A percentile compares a stretch with the other conserved stretches of the same genome.
These are phyloP conservation scores for Phaffia rhodozyma DNA, from an alignment of 1,284 basidiomycete species.

Conservation along the genomic window DNA sequence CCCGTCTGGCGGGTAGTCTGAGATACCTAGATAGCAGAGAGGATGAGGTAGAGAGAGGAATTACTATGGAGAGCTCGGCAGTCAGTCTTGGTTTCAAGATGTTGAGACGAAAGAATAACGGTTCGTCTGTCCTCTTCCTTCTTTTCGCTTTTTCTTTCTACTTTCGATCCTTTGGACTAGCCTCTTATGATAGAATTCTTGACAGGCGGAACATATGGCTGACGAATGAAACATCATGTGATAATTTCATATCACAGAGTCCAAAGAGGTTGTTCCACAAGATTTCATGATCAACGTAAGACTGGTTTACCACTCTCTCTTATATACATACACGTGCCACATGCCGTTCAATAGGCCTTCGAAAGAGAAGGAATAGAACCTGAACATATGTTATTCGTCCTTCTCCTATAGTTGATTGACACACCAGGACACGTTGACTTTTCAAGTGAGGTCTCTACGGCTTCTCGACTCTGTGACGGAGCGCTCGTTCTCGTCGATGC, in stretches of 20 bases:
- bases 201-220: background rate
- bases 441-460: slow-evolving; percentile 89
- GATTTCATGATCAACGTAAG: slow-evolving; percentile 20
- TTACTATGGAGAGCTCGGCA: slow-evolving; percentile 97
- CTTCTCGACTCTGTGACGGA: slow-evolving; percentile 86
- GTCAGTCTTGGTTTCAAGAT: slow-evolving; percentile 56
- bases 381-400: background rate
- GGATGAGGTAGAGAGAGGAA: slow-evolving; percentile 94
- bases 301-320: background rate
- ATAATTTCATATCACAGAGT: background rate
- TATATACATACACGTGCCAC: no score
- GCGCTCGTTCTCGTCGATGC: slow-evolving; percentile 95
- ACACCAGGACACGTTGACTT: slow-evolving; percentile 99
- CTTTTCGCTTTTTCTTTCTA: no score
- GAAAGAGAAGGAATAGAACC: background rate
- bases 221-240: no score
- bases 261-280: slow-evolving; percentile 12
- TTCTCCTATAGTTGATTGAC: slow-evolving; percentile 84
- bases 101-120: slow-evolving; percentile 44
- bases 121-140: slow-evolving; percentile 29
- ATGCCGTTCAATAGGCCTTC: no score
- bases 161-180: no score
- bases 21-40: slow-evolving; percentile 91
- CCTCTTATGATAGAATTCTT: no score
- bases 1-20: slow-evolving; percentile 89